These are phyloP conservation scores for Podosphaera aphanis DNA, from an alignment of 2,329 filamentous ascomycete genomes.

Conservation along the genomic window DNA sequence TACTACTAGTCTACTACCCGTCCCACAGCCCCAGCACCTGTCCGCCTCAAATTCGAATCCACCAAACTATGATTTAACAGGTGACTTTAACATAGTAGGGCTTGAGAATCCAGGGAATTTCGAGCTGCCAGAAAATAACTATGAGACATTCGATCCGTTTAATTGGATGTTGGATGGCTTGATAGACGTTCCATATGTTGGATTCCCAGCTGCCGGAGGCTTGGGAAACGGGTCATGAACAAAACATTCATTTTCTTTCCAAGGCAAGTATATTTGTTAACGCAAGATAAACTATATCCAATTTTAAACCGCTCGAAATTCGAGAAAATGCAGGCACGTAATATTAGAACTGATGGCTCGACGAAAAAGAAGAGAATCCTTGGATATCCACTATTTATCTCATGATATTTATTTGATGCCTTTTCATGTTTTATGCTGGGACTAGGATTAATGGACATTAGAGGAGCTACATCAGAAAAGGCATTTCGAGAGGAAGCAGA, in stretches of 20 bases:
- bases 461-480: too few relatives aligned
- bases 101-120: slow-evolving; percentile 9
- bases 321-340: too few relatives aligned
- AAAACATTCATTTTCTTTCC: background rate
- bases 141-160: slow-evolving; percentile 77
- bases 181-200: slow-evolving; percentile 54
- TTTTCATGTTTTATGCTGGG: too few relatives aligned
- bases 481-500: too few relatives aligned
- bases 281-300: background rate
- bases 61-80: background rate
- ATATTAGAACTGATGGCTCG: too few relatives aligned
- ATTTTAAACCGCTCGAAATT: background rate
- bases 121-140: slow-evolving; percentile 43
- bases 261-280: background rate
- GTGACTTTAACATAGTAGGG: background rate
- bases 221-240: background rate
- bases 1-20: background rate
- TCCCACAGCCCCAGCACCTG: slow-evolving; percentile 35
- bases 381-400: too few relatives aligned
- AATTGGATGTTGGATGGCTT: slow-evolving; percentile 85
- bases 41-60: slow-evolving; percentile 20
- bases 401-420: too few relatives aligned
- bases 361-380: too few relatives aligned
- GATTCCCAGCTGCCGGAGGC: slow-evolving; percentile 22
- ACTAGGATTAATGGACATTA: too few relatives aligned